These are phyloP conservation scores for Adansonia digitata DNA, from an alignment of 345 rosid species.

Conservation along the genomic window DNA sequence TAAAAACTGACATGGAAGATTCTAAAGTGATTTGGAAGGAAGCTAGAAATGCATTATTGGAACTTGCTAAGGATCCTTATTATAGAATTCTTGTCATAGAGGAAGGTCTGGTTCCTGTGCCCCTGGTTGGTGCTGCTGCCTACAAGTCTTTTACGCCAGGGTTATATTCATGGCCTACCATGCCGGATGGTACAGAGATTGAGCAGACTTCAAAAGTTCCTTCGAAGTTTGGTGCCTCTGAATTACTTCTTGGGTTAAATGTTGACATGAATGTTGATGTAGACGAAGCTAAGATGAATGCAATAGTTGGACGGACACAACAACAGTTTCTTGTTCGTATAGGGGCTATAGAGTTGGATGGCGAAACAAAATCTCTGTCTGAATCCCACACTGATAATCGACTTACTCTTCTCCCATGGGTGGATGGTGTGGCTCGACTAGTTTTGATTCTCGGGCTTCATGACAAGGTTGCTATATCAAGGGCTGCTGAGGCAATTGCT, in stretches of 20 bases:
- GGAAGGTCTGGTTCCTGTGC: slow-evolving; percentile 80
- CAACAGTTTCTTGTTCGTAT: slow-evolving; percentile 85
- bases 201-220: slow-evolving; percentile 49
- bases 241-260: slow-evolving; percentile 64
- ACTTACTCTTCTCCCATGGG: slow-evolving; percentile 63
- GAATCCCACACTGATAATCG: slow-evolving; percentile 24
- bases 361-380: slow-evolving; percentile 38
- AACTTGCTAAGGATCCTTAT: slow-evolving; percentile 72
- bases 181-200: slow-evolving; percentile 70
- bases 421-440: slow-evolving; percentile 84
- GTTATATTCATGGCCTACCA: slow-evolving; percentile 70
- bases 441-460: slow-evolving; percentile 81
- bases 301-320: slow-evolving; percentile 62
- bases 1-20: slow-evolving; percentile 47
- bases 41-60: slow-evolving; percentile 70
- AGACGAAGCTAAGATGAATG: slow-evolving; percentile 68
- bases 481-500: slow-evolving; percentile 76
- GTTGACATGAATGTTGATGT: slow-evolving; percentile 39
- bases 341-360: slow-evolving; percentile 71
- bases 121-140: slow-evolving; percentile 70
- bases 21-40: slow-evolving; percentile 56
- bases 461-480: slow-evolving; percentile 56
- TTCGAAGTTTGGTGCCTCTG: slow-evolving; percentile 74
- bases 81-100: slow-evolving; percentile 72
- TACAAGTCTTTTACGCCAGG: slow-evolving; percentile 62